Evolutionary conservation across 441 rosid genomes (phyloP), one percentile per base, ranked within the genome.

Genomic region (Adansonia gregorii): DNA sequence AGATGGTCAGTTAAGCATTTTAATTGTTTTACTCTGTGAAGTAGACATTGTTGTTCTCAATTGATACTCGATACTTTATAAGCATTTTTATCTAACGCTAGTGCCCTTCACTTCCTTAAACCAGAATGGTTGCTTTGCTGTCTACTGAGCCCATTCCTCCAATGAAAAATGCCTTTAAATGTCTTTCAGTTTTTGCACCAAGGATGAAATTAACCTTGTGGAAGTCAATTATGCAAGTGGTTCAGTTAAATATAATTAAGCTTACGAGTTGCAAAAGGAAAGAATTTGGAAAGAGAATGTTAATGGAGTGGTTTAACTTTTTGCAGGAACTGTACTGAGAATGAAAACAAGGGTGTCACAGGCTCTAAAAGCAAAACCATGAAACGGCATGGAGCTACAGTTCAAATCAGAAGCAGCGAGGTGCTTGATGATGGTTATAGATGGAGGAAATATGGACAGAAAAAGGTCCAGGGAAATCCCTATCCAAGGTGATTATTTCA

Each of bases 401-500:
- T 85, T 72, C 81, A 83, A 74, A 88, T 90, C 43, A 85, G 81
- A 82, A 85, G 91, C 39, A 75, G 73, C n/a, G 94, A 89, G 72
- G 85, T 89, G 65, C 78, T 84, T 85, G 91, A 88, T 64, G 94
- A 90, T 82, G 94, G 93, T 31, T 89, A 74, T 75, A 88, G 78
- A 74, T 90, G 94, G 93, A 83, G 92, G 70, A 88, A 89, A 31
- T 88, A 88, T 73, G 90, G 89, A 20, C 82, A 83, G 83, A 89
- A 90, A 76, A 61, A 82, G 6, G 85, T 87, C 76, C 87, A 87
- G 80, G 88, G 88, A 85, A 86, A 82, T 82, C 83, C 78, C 6
- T 78, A 90, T 74, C 87, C 88, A 46, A 87, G 94, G 91, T 90
- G 85, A 83, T 43, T 79, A 46, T n/a, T 56, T 72, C 49, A 31